phyloP scores from a whole-genome alignment of 2,329 filamentous ascomycete species.

The Berkeleyomyces basicola region DNA sequence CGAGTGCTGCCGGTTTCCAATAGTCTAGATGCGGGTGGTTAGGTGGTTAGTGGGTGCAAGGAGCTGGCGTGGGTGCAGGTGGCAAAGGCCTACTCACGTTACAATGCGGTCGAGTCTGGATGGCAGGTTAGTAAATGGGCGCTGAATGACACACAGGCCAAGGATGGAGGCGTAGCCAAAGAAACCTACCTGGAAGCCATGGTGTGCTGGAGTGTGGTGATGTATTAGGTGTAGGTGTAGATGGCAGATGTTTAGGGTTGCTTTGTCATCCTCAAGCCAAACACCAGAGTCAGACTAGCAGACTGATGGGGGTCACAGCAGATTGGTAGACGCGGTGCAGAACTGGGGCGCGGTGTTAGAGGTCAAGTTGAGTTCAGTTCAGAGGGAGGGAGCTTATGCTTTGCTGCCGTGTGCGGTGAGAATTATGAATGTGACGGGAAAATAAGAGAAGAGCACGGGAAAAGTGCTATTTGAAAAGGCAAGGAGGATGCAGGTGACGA shows the following conservation, averaged over 20 bases:
- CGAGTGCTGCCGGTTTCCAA: constrained; percentile 94
- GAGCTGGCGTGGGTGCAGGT: neutral
- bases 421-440: neutral
- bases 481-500: neutral
- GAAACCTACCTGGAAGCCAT: constrained; percentile 38
- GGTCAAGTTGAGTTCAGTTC: neutral
- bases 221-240: constrained; percentile 15
- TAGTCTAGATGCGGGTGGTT: constrained; percentile 39
- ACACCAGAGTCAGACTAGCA: no score
- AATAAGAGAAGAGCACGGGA: neutral
- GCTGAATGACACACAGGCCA: neutral
- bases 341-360: neutral
- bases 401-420: neutral
- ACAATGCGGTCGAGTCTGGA: constrained; percentile 66
- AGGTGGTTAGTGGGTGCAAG: neutral
- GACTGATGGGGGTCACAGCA: no score
- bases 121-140: constrained; percentile 4
- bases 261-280: constrained; percentile 11
- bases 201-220: constrained; percentile 21
- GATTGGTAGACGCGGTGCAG: no score
- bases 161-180: constrained; percentile 13
- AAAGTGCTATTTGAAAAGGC: neutral
- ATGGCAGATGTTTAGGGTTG: constrained; percentile 9
- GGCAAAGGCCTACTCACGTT: constrained; percentile 45
- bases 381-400: neutral